Conservation (phyloP, 2,329 filamentous ascomycete species). For the Sphaceloma murrayae region DNA sequence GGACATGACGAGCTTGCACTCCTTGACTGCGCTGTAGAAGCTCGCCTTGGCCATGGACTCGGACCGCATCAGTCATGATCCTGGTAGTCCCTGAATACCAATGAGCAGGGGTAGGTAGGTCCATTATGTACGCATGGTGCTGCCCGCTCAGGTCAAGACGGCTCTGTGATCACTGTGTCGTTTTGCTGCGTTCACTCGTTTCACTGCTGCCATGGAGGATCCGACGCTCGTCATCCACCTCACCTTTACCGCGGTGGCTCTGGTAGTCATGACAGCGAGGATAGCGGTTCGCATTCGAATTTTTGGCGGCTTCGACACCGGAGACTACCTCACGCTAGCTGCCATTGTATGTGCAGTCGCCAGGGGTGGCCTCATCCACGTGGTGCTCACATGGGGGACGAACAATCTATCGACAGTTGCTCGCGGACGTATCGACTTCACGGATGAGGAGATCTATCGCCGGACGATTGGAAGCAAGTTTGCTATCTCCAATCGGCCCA, state of each 20-base stretch:
- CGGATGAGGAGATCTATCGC: constrained; percentile 10
- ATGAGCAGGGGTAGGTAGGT: constrained; percentile 9
- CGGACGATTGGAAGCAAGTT: constrained; percentile 11
- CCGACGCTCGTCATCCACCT: constrained; percentile 10
- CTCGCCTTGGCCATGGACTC: constrained; percentile 3
- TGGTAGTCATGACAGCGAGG: constrained; percentile 12
- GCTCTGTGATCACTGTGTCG: too few species aligned
- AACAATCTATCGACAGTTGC: constrained; percentile 11
- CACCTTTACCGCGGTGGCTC: constrained; percentile 11
- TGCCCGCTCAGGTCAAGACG: too few species aligned
- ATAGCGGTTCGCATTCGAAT: constrained; percentile 4
- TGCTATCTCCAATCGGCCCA: constrained; percentile 7
- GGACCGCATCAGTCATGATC: constrained; percentile 1
- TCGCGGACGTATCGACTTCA: constrained; percentile 1
- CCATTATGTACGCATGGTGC: neutral
- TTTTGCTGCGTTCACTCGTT: constrained; percentile 5
- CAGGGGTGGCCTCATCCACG: constrained; percentile 3
- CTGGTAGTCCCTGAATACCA: neutral
- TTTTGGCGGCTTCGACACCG: constrained; percentile 7
- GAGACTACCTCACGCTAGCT: constrained; percentile 9
- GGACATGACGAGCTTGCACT: too few species aligned
- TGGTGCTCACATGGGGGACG: constrained; percentile 9
- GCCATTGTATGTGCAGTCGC: constrained; percentile 10
- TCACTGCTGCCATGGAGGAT: neutral
- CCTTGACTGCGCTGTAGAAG: neutral